phyloP scores from a whole-genome alignment of 225 moss, liverwort and hornwort genomes.

The Takakia lepidozioides region DNA sequence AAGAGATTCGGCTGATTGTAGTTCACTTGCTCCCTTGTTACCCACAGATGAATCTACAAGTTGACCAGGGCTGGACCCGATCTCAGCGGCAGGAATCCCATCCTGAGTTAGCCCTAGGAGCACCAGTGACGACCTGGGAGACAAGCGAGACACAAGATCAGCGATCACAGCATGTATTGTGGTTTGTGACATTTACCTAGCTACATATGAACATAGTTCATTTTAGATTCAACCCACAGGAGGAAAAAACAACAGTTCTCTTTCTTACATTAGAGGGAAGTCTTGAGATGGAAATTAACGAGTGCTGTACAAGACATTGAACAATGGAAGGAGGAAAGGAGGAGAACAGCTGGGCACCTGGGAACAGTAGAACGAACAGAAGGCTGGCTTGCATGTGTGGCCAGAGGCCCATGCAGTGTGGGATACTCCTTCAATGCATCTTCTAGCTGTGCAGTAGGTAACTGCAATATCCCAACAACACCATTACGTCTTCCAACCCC shows the following conservation, averaged over 20 bases:
- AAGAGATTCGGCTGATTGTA: no score
- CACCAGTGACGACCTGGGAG: slow-evolving; percentile 52
- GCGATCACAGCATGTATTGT: no score
- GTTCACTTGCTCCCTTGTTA: no score
- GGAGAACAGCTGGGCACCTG: slow-evolving; percentile 64
- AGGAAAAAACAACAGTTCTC: neutral
- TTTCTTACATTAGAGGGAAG: neutral
- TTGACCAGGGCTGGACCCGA: neutral
- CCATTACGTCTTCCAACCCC: no score
- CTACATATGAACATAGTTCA: neutral
- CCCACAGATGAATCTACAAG: no score
- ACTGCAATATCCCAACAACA: slow-evolving; percentile 46
- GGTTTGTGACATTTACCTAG: neutral
- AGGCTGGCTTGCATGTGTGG: slow-evolving; percentile 92
- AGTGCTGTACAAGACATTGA: neutral
- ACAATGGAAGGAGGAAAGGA: neutral
- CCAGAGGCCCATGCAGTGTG: slow-evolving; percentile 71
- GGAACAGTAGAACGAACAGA: slow-evolving; percentile 86
- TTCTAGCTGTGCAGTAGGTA: slow-evolving; percentile 92
- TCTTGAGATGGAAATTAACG: neutral
- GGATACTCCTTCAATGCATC: slow-evolving; percentile 94
- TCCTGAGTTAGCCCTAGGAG: slow-evolving; percentile 53
- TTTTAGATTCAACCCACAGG: neutral
- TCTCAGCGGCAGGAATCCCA: slow-evolving; percentile 17
- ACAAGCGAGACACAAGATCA: neutral